Percentiles rank a stretch among this genome's conserved stretches.
Conservation (phyloP, 139 green algal genomes). For the Marvania coccoides region DNA sequence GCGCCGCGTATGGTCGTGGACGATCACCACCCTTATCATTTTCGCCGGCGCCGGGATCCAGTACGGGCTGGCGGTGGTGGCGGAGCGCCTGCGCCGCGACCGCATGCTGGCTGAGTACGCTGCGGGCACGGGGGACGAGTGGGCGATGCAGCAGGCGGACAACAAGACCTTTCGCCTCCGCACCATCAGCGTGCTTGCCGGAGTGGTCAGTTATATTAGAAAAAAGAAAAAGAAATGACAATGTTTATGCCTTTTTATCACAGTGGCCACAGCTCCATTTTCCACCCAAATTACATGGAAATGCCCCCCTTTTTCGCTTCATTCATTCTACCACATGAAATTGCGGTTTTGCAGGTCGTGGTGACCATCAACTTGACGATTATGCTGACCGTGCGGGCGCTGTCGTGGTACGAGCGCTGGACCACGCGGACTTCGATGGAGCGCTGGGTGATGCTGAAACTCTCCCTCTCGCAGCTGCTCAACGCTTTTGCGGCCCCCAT, state of each 20-base stretch:
- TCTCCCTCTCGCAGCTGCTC: conserved; percentile 33
- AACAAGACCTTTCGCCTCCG: conserved; percentile 6
- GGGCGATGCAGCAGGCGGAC: background rate
- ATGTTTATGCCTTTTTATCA: too few species aligned
- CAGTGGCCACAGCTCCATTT: too few species aligned
- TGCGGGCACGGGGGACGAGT: conserved; percentile 3
- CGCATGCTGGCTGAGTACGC: background rate
- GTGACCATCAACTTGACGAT: conserved; percentile 9
- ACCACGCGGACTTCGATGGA: conserved; percentile 27
- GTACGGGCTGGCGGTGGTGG: conserved; percentile 29
- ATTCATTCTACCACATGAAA: background rate
- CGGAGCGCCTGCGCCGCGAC: conserved; percentile 12
- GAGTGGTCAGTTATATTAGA: too few species aligned
- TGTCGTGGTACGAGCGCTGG: conserved; percentile 40
- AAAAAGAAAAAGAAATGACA: too few species aligned
- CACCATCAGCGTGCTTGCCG: background rate
- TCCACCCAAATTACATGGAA: too few species aligned
- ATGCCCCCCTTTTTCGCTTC: background rate
- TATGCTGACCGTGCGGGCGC: conserved; percentile 4
- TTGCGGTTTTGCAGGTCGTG: background rate
- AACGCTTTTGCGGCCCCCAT: conserved; percentile 41
- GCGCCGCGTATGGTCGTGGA: conserved; percentile 10
- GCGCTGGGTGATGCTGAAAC: conserved; percentile 38
- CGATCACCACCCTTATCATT: conserved; percentile 26
- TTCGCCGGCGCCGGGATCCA: conserved; percentile 25